phyloP scores from a whole-genome alignment of 148 eudicot species.

The Diospyros kaki region DNA sequence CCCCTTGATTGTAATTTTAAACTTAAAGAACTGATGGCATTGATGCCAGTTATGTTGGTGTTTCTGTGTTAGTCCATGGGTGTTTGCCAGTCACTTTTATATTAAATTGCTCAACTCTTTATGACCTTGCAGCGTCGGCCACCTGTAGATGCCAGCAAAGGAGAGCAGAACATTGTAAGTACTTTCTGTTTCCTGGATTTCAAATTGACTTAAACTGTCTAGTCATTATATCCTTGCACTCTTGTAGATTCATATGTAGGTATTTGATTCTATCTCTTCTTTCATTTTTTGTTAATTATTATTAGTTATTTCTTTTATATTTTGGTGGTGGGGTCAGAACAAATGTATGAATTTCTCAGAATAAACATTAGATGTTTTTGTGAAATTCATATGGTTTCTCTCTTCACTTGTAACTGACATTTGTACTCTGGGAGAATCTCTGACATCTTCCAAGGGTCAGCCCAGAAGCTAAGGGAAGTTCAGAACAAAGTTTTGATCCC shows the following conservation, averaged over 20 bases:
- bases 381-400: neutral
- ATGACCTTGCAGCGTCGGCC: conserved; percentile 66
- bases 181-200: neutral
- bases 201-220: neutral
- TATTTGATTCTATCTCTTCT: no score
- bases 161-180: conserved; percentile 61
- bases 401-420: neutral
- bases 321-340: no score
- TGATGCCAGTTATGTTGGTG: neutral
- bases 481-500: no score
- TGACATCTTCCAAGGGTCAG: neutral
- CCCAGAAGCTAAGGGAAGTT: no score
- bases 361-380: no score
- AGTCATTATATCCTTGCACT: no score
- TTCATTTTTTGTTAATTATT: no score
- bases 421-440: neutral
- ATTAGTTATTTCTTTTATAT: no score
- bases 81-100: neutral
- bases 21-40: no score
- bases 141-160: conserved; percentile 43
- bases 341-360: no score
- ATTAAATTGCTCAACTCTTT: neutral
- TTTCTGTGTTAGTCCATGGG: neutral
- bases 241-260: no score
- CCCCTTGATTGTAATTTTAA: neutral